phyloP scores from a whole-genome alignment of 352 stramenopile species.

The Phytophthora gonapodyides region DNA sequence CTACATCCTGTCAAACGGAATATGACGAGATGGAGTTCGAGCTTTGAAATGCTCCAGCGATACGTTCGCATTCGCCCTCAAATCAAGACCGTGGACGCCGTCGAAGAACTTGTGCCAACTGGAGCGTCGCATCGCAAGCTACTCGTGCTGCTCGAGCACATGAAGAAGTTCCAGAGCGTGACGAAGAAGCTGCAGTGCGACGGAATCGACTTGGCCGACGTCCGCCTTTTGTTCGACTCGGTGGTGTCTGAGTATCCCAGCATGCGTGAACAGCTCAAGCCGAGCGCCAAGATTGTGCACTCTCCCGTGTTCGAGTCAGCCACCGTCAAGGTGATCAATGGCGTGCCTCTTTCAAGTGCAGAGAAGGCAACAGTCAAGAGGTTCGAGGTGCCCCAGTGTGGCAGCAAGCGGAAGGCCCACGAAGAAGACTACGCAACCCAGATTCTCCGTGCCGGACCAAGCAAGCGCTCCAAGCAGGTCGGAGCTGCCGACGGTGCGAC shows the following conservation, averaged over 20 bases:
- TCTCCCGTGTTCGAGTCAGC: slow-evolving; percentile 6
- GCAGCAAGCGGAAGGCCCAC: background rate
- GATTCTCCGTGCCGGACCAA: background rate
- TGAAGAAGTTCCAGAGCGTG: slow-evolving; percentile 22
- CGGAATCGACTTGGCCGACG: slow-evolving; percentile 5
- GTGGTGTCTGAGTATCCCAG: background rate
- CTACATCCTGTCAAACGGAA: slow-evolving; percentile 2
- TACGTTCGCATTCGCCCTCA: background rate
- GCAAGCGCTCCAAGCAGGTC: background rate
- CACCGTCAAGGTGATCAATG: slow-evolving; percentile 14
- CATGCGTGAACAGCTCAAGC: slow-evolving; percentile 6
- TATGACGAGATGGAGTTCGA: slow-evolving; percentile 9
- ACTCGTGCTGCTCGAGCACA: slow-evolving; percentile 23
- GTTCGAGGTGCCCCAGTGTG: background rate
- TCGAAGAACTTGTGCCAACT: slow-evolving; percentile 3
- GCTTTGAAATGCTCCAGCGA: slow-evolving; percentile 3
- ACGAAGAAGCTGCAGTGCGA: slow-evolving; percentile 14
- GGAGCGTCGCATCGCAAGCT: slow-evolving; percentile 27
- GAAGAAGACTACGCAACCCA: slow-evolving; percentile 7
- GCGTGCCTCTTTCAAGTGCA: background rate
- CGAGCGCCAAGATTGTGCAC: slow-evolving; percentile 7
- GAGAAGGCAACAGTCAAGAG: background rate
- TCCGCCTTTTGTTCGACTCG: slow-evolving; percentile 11
- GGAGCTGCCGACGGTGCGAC: background rate
- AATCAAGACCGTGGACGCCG: slow-evolving; percentile 5